A percentile compares a stretch with the other conserved stretches of the same genome.
phyloP scores from a whole-genome alignment of 345 rosid genomes.

The Ceriops zippeliana region DNA sequence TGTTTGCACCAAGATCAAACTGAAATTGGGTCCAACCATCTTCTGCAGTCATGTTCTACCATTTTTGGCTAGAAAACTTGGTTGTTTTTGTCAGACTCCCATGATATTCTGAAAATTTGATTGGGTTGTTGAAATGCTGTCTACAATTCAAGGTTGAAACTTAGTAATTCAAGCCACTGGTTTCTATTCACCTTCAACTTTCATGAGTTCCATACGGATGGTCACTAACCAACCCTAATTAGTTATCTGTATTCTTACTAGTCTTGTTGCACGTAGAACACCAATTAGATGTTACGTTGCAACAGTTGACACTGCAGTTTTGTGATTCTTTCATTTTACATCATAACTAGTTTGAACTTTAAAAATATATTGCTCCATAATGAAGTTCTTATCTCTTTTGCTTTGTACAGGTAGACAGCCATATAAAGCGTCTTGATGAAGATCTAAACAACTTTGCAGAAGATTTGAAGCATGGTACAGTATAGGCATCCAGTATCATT shows the following conservation, averaged over 20 bases:
- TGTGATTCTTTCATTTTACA: constrained; percentile 5
- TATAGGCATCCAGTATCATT: constrained; percentile 3
- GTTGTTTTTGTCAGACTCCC: too few species aligned
- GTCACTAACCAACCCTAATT: not conserved
- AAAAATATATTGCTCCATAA: not conserved
- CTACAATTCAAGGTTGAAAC: too few species aligned
- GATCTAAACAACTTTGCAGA: constrained; percentile 88
- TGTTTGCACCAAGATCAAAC: too few species aligned
- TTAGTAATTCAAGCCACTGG: too few species aligned
- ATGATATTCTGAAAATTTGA: too few species aligned
- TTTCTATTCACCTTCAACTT: too few species aligned
- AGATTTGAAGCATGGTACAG: constrained; percentile 85
- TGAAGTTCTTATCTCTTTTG: too few species aligned
- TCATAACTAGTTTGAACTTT: not conserved
- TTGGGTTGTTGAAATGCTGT: too few species aligned
- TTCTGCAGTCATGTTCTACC: too few species aligned
- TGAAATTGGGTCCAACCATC: too few species aligned
- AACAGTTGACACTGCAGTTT: not conserved
- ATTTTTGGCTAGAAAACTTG: too few species aligned
- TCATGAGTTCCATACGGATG: not conserved
- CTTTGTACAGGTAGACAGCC: constrained; percentile 72
- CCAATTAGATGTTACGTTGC: not conserved
- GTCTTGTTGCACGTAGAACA: not conserved
- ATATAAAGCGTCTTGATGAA: constrained; percentile 87
- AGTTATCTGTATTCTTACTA: not conserved